Base-by-base conservation (phyloP, 768 basidiomycete genomes). In the Lactarius vividus region DNA sequence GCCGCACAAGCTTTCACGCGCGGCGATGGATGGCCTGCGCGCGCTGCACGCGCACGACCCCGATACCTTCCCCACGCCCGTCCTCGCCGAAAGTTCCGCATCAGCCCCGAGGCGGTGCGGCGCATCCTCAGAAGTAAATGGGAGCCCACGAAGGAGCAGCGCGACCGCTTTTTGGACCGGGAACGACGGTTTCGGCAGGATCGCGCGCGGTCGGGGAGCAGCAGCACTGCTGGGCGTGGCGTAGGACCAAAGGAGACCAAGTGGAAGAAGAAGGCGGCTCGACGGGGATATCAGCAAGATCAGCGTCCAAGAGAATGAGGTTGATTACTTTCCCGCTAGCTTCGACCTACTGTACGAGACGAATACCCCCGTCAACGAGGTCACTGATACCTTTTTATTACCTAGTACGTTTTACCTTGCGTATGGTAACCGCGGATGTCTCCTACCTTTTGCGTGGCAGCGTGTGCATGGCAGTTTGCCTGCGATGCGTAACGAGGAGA, bases 1-100 rank as follows among this genome's bases (percentile, higher is more conserved):
- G 1, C 82, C 82, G 29, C 82, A 81, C 69, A 82, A 82, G 67
- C 73, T 86, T 39, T 81, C 81, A 3, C 77, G 81, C 40, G 78
- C 82, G 15, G 83, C 83, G 4, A 85, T 86, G 84, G 79, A 80
- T 46, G 78, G 79, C 31, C 63, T 86, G 39, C 78, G 80, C 15
- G 71, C 75, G 15, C 72, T 85, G 54, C 80, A 84, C 64, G 61
- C 69, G 10, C 67, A 76, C 55, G 79, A 85, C 65, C 82, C 84
- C 0, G 75, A 72, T 8, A 73, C 64, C 46, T 84, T 79, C 73
- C 75, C 76, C 18, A 80, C 79, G 11, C 76, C 77, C 8, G 71
- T 75, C 2, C 78, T 86, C 6, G 78, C 82, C 6, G 71, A 79
- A 76, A 76, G 69, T 86, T 85, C 73, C 77, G 75, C 57, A 78